Evolutionary conservation across 2,329 filamentous ascomycete species (phyloP).

Genomic region (Sporothrix euskadiensis): DNA sequence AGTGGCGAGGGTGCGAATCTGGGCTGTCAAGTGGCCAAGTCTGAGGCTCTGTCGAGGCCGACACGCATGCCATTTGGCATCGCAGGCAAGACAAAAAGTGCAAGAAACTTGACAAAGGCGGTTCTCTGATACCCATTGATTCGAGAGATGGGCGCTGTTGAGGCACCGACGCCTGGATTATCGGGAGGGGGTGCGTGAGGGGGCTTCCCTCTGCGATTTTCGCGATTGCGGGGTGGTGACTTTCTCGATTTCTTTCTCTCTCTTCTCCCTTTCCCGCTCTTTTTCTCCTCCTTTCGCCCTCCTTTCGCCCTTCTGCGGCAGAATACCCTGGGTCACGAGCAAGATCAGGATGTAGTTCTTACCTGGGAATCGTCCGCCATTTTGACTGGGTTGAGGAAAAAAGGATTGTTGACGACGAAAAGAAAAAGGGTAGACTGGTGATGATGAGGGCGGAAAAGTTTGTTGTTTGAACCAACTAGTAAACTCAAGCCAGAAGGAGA

Average conservation of each 20-base stretch:
- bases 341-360: constrained; percentile 40
- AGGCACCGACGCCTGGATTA: not conserved
- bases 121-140: not conserved
- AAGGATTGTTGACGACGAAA: constrained; percentile 32
- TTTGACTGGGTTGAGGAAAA: constrained; percentile 49
- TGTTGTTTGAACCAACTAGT: constrained; percentile 28
- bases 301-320: constrained; percentile 36
- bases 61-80: constrained; percentile 3
- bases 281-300: constrained; percentile 39
- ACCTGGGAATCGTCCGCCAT: constrained; percentile 60
- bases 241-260: too few species aligned
- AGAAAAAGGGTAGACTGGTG: constrained; percentile 39
- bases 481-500: constrained; percentile 29
- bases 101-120: not conserved
- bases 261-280: constrained; percentile 34
- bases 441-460: constrained; percentile 34
- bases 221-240: constrained; percentile 39
- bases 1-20: not conserved
- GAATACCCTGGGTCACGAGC: constrained; percentile 30
- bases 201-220: constrained; percentile 22
- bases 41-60: not conserved
- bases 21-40: not conserved
- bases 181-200: constrained; percentile 5
- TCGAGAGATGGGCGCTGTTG: not conserved
- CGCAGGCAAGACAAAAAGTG: not conserved